A percentile compares a stretch with the other conserved stretches of the same genome.
These are phyloP conservation scores for Albophoma yamanashiensis DNA, from an alignment of 2,329 filamentous ascomycete species.

Conservation along the genomic window DNA sequence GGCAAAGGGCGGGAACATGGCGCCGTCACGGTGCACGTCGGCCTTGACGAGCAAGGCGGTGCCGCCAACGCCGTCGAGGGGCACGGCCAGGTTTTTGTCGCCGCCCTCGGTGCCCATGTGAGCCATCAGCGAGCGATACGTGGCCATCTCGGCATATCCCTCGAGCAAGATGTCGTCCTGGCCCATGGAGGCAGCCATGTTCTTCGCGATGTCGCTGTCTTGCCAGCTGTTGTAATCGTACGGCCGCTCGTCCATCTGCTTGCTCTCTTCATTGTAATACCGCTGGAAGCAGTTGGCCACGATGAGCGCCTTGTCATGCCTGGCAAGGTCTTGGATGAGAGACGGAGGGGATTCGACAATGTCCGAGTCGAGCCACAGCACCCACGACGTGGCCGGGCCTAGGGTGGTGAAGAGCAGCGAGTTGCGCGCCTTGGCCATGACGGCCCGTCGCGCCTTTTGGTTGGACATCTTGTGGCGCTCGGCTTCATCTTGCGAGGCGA, in stretches of 20 bases:
- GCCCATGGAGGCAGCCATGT: constrained; percentile 69
- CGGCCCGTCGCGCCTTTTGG: constrained; percentile 74
- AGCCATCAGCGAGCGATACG: constrained; percentile 85
- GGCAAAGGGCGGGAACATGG: constrained; percentile 95
- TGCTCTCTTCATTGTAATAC: constrained; percentile 59
- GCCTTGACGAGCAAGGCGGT: constrained; percentile 90
- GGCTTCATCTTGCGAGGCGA: constrained; percentile 70
- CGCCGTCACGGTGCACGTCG: constrained; percentile 91
- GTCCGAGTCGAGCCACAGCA: constrained; percentile 90
- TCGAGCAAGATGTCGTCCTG: constrained; percentile 89
- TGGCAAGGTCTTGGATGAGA: constrained; percentile 84
- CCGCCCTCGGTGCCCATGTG: constrained; percentile 55
- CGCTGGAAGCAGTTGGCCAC: constrained; percentile 94
- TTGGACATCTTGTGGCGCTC: constrained; percentile 88
- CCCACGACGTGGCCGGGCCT: constrained; percentile 85
- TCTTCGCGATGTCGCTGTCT: constrained; percentile 70
- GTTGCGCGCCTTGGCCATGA: constrained; percentile 91
- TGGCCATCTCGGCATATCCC: constrained; percentile 87
- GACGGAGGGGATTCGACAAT: constrained; percentile 77
- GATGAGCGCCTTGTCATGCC: constrained; percentile 81
- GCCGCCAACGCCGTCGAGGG: constrained; percentile 86
- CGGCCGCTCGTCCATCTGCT: constrained; percentile 62
- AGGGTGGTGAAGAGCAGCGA: constrained; percentile 91
- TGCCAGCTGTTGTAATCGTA: constrained; percentile 99
- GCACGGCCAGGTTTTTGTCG: constrained; percentile 52